Conservation (phyloP, 148 eudicot genomes). For the Chenopodium formosanum region DNA sequence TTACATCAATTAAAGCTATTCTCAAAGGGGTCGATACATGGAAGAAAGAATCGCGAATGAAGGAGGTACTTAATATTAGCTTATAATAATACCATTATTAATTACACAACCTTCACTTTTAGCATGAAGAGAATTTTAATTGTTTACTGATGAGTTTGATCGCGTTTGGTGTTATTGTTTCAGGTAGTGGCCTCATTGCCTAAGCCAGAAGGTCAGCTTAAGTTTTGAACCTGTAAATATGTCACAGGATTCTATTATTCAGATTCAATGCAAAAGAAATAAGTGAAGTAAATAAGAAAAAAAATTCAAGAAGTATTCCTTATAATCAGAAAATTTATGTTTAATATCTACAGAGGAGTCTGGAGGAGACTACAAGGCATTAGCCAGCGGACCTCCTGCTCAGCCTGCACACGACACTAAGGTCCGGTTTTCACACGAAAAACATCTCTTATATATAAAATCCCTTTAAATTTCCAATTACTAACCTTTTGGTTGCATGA, state of each 20-base stretch:
- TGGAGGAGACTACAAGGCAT: conserved; percentile 56
- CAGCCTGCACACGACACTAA: conserved; percentile 22
- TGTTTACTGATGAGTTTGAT: not conserved
- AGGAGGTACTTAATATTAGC: conserved; percentile 21
- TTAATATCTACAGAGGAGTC: conserved; percentile 28
- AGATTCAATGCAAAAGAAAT: conserved; percentile 1
- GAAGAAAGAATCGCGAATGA: conserved; percentile 56
- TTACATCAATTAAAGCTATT: conserved; percentile 55
- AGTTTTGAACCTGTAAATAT: not conserved
- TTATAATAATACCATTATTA: not conserved
- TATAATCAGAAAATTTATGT: not conserved
- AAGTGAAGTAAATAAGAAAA: not conserved
- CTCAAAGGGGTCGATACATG: conserved; percentile 57
- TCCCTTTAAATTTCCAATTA: not conserved
- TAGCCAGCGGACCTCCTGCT: conserved; percentile 50
- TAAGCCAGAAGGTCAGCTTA: conserved; percentile 30
- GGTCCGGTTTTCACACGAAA: conserved; percentile 17
- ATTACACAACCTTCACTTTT: not conserved
- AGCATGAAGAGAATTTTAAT: not conserved
- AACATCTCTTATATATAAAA: not conserved
- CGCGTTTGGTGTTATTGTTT: not conserved
- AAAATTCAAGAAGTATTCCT: not conserved
- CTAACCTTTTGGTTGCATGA: not conserved
- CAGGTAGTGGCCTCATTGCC: conserved; percentile 33
- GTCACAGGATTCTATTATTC: not conserved